These are phyloP conservation scores for Naganishia randhawae DNA, from an alignment of 768 basidiomycete species.

Conservation along the genomic window DNA sequence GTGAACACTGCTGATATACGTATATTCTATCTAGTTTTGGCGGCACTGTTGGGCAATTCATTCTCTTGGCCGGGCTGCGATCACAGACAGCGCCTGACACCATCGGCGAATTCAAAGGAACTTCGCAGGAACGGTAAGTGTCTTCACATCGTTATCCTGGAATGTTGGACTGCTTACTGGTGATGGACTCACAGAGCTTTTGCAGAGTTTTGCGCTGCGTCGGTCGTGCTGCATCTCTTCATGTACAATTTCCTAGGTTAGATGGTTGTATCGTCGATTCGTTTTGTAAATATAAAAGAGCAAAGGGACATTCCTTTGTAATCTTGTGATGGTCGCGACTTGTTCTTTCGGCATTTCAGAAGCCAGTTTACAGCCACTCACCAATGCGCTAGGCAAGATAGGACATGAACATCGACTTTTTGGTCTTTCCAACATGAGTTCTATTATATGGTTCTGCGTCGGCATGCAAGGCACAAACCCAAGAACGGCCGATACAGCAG, in stretches of 20 bases:
- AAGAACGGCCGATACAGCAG: neutral
- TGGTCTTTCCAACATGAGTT: neutral
- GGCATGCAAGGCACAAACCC: neutral
- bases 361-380: no score
- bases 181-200: constrained; percentile 66
- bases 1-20: neutral
- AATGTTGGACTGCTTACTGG: neutral
- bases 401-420: no score
- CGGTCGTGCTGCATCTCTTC: constrained; percentile 93
- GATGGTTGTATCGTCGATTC: constrained; percentile 12
- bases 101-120: constrained; percentile 65
- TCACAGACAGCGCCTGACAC: constrained; percentile 62
- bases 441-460: neutral
- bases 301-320: neutral
- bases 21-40: constrained; percentile 61
- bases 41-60: constrained; percentile 94
- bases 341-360: neutral
- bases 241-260: constrained; percentile 97
- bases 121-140: constrained; percentile 82
- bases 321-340: neutral
- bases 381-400: no score
- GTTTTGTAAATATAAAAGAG: neutral
- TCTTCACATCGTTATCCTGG: no score
- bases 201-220: constrained; percentile 92
- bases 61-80: constrained; percentile 83